Base-by-base conservation (phyloP, 768 basidiomycete genomes). In the Trametes gibbosa region DNA sequence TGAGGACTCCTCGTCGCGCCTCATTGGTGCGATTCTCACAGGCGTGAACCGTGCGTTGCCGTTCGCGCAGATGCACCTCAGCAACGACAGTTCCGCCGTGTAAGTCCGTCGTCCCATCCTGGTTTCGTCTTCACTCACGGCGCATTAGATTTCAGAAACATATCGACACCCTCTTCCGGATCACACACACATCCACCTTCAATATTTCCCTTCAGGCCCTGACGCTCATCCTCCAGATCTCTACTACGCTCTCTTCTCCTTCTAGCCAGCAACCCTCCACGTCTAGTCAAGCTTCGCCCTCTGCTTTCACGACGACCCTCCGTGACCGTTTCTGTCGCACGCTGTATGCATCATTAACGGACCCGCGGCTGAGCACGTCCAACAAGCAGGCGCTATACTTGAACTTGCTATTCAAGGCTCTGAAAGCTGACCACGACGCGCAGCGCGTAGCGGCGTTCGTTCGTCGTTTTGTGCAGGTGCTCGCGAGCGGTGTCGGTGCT, bases 311-410 rank as follows among this genome's bases (percentile, higher is more conserved):
- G 9, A 80, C 79, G 61, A 76, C 82, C 1, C 78, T 89, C 10
- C 73, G 79, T 3, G 81, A 87, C 63, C 77, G 89, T 17, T 92
- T 86, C 69, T 91, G 87, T 74, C 86, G 93, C 40, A 85, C 92
- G 0, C 76, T 99, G 0, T 99, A 98, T 65, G 84, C 86, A n/a
- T 94, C 93, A 2, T 76, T 99, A 5, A 84, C 89, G 49, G 96
- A 99, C 66, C 75, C 78, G 1, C 86, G 96, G 14, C 81, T 99
- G 1, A 80, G 86, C 2, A 78, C 80, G 2, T 93, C 93, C 13
- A 89, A 88, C 2, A 98, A 98, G 69, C 95, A 98, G 70, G 94
- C 95, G 5, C 90, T 98, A 87, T 98, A 96, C 72, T 82, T 99
- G 56, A 98, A 98, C 69, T 74, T 99, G 17, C 72, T 98, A 19